phyloP scores from a whole-genome alignment of 2,329 filamentous ascomycete species.

The Phaeosphaeria sp. region DNA sequence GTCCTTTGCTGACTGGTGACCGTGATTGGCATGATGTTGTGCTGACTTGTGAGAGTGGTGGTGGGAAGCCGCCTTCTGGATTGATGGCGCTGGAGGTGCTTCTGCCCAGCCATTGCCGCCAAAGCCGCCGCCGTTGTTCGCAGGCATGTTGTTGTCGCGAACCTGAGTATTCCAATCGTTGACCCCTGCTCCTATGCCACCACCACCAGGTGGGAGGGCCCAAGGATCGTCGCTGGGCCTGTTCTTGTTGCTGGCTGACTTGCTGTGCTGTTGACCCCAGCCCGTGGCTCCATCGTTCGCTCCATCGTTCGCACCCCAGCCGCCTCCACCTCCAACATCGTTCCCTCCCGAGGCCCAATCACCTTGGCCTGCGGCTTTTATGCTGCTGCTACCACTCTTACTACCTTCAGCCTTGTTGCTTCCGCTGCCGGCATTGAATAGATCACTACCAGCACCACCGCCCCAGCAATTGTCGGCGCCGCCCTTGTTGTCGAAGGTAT shows the following conservation, averaged over 20 bases:
- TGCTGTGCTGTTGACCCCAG: too few species aligned
- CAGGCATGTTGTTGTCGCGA: neutral
- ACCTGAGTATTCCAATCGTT: neutral
- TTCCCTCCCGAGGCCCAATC: too few species aligned
- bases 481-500: conserved; percentile 2
- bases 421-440: neutral
- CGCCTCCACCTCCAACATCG: neutral
- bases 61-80: conserved; percentile 4
- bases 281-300: neutral
- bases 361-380: too few species aligned
- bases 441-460: too few species aligned
- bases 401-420: neutral
- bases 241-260: neutral
- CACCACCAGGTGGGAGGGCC: neutral
- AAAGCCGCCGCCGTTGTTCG: neutral
- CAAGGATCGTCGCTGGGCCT: neutral
- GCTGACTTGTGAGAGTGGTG: conserved; percentile 2
- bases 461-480: neutral
- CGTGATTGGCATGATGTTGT: neutral
- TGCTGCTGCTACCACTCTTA: too few species aligned
- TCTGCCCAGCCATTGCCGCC: neutral
- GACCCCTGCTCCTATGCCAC: neutral
- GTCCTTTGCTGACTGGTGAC: neutral
- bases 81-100: conserved; percentile 1
- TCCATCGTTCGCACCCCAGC: neutral